Evolutionary conservation across 2,329 filamentous ascomycete genomes (phyloP).

Genomic region (Fusarium abutilonis): DNA sequence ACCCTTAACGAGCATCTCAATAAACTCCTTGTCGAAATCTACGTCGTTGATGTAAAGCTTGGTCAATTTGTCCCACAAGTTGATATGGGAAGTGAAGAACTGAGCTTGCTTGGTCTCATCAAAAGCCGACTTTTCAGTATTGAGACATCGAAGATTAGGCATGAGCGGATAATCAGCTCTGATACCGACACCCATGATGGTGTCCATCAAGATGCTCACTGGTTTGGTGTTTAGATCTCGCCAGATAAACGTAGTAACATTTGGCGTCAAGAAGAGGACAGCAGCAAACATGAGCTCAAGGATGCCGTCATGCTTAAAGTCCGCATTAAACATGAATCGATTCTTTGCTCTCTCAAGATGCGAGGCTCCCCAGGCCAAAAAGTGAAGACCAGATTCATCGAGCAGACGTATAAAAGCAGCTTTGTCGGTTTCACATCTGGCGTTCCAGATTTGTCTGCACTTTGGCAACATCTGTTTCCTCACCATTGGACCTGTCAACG

Average conservation of each 20-base stretch:
- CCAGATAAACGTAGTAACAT: conserved; percentile 27
- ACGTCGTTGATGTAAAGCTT: conserved; percentile 18
- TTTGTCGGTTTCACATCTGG: conserved; percentile 15
- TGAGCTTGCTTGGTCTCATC: conserved; percentile 12
- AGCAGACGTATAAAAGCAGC: conserved; percentile 17
- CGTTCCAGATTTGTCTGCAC: conserved; percentile 17
- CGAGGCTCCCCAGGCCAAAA: conserved; percentile 19
- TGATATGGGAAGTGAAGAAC: conserved; percentile 24
- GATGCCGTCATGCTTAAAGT: conserved; percentile 31
- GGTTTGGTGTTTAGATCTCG: conserved; percentile 27
- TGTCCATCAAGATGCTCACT: conserved; percentile 7
- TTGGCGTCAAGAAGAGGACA: conserved; percentile 23
- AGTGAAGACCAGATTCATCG: conserved; percentile 9
- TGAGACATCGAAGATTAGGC: conserved; percentile 14
- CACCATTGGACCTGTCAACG: background rate
- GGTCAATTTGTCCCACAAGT: conserved; percentile 24
- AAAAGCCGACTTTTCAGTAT: conserved; percentile 15
- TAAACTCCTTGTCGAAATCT: conserved; percentile 25
- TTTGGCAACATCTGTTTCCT: conserved; percentile 1
- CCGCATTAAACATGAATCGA: conserved; percentile 26
- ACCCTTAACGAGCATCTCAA: conserved; percentile 12
- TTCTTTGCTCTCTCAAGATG: conserved; percentile 20
- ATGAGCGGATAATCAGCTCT: conserved; percentile 11
- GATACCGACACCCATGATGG: background rate
- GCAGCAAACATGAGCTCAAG: conserved; percentile 27